Conservation (phyloP, 2,329 filamentous ascomycete genomes). For the Zymoseptoria tritici region DNA sequence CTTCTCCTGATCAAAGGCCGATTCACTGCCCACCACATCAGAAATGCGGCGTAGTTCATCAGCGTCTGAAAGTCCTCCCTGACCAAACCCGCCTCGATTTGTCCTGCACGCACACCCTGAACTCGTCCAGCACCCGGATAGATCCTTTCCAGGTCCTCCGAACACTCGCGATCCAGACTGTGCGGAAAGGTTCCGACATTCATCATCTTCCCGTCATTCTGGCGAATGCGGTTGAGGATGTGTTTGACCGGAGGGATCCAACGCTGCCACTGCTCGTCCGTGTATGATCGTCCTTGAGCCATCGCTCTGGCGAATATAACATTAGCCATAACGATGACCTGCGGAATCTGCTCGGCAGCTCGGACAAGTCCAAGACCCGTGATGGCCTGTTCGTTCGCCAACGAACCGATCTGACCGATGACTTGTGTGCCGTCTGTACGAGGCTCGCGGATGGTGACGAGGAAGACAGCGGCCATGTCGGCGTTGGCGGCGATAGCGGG, state of each 20-base stretch:
- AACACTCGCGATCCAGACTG: neutral
- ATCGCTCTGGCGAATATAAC: neutral
- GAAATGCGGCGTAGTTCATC: neutral
- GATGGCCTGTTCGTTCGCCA: neutral
- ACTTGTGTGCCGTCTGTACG: neutral
- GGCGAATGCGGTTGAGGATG: neutral
- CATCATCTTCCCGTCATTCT: neutral
- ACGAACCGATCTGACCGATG: neutral
- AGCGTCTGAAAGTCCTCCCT: neutral
- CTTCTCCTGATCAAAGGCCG: neutral
- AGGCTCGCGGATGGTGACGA: neutral
- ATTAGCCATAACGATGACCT: neutral
- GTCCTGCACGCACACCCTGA: neutral
- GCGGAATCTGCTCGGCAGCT: neutral
- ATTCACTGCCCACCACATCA: neutral
- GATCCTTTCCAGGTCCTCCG: neutral
- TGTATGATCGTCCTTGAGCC: neutral
- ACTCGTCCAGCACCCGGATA: neutral
- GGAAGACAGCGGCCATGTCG: neutral
- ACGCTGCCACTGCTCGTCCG: neutral
- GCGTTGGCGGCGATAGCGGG: neutral
- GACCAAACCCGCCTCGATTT: neutral
- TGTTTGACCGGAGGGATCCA: neutral
- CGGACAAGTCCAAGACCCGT: neutral
- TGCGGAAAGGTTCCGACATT: neutral